phyloP scores from a whole-genome alignment of 805 yeast species.

The Citeromyces nyonsensis region DNA sequence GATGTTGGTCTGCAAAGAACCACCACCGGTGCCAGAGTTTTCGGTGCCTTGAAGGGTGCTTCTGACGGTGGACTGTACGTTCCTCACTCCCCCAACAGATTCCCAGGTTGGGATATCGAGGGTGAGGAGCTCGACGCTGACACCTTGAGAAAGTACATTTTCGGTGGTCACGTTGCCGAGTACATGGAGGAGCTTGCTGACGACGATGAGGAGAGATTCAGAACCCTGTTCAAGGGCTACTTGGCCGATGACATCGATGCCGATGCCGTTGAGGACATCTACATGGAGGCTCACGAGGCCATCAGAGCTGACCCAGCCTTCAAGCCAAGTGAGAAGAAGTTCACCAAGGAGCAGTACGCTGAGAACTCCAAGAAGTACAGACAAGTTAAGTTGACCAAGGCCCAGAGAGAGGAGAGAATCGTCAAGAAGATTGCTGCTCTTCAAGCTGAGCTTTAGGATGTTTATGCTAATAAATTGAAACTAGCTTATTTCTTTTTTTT shows the following conservation, averaged over 20 bases:
- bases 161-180: conserved; percentile 99
- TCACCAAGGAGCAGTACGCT: conserved; percentile 96
- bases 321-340: conserved; percentile 83
- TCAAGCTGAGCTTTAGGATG: conserved; percentile 33
- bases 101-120: conserved; percentile 99
- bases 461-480: no score
- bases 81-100: conserved; percentile 99
- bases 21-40: conserved; percentile 99
- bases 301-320: conserved; percentile 93
- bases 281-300: conserved; percentile 85
- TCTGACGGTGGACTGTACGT: conserved; percentile 99
- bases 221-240: conserved; percentile 90
- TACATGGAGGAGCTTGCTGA: conserved; percentile 99
- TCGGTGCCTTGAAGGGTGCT: conserved; percentile 99
- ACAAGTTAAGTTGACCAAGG: conserved; percentile 77
- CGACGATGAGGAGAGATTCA: conserved; percentile 99
- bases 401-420: conserved; percentile 79
- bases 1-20: conserved; percentile 99
- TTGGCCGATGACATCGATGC: conserved; percentile 94
- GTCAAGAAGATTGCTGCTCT: conserved; percentile 90
- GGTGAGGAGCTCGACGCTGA: conserved; percentile 97
- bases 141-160: conserved; percentile 94
- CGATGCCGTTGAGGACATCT: conserved; percentile 90
- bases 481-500: no score
- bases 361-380: conserved; percentile 90